phyloP scores from a whole-genome alignment of 768 basidiomycete species.

The Sporobolomyces phaffii region DNA sequence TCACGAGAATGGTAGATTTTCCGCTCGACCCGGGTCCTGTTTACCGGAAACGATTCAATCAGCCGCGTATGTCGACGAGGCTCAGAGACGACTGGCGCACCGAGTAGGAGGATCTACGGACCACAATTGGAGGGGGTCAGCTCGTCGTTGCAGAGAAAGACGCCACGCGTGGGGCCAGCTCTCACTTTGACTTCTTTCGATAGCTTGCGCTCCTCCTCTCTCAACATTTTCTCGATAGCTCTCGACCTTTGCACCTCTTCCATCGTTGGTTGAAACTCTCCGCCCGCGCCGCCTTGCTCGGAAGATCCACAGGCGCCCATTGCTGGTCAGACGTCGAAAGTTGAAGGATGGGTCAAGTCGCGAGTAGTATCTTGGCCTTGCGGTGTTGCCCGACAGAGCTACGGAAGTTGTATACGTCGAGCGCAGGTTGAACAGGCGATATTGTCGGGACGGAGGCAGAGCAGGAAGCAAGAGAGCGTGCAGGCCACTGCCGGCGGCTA shows the following conservation, averaged over 20 bases:
- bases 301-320: conserved; percentile 32
- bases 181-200: conserved; percentile 39
- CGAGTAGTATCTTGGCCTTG: too few relatives aligned
- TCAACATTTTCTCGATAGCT: conserved; percentile 20
- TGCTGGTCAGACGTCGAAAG: too few relatives aligned
- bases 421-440: too few relatives aligned
- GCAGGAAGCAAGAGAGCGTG: too few relatives aligned
- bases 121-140: neutral
- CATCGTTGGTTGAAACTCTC: neutral
- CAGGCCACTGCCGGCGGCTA: too few relatives aligned
- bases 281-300: neutral
- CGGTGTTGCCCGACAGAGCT: too few relatives aligned
- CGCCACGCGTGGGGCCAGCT: fast-evolving
- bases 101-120: conserved; percentile 33
- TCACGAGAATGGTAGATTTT: conserved; percentile 37
- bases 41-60: neutral
- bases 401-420: too few relatives aligned
- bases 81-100: neutral
- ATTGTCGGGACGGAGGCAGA: too few relatives aligned
- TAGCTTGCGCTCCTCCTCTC: conserved; percentile 30
- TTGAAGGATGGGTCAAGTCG: too few relatives aligned
- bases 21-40: conserved; percentile 31
- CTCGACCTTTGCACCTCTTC: conserved; percentile 7
- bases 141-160: neutral
- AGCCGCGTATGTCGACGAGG: neutral